Base-by-base conservation (phyloP, 305 asterid genomes). In the Fraxinus paxiana region DNA sequence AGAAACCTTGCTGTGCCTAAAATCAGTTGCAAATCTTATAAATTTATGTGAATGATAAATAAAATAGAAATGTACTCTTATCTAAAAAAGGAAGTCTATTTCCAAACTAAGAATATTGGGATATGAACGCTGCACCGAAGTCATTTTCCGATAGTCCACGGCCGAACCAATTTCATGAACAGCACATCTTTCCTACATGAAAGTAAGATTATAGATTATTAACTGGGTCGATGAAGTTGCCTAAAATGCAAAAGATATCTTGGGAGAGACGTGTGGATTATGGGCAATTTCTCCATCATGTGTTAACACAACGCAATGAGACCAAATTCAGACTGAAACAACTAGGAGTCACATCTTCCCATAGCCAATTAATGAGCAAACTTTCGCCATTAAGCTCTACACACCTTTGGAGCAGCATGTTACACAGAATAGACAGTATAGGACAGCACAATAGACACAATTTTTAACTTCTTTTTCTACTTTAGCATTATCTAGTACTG, bases 91-190 rank as follows among this genome's bases (percentile, higher is more conserved):
- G 26, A n/a, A 28, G 43, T 22, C 37, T 73, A 17, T 61, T 78
- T 4, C 80, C 59, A 76, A 30, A 30, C 37, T 78, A 37, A 24
- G 17, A 71, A 26, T 41, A 35, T 61, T 38, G 33, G 51, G 51
- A 73, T 37, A 5, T 28, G 81, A 59, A 61, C 73, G 83, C 75
- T 71, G 33, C 87, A 94, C 99, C 88, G 97, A 94, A 65, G 98
- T 92, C 95, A 90, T 75, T 88, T 90, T 96, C 28, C 99, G 90
- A 88, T 94, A 95, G 87, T 95, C 99, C 77, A 92, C 92, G 1
- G 97, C 83, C 41, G 98, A 94, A 75, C 99, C 98, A 33, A 95
- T 95, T 90, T 92, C 92, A 84, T 90, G 98, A 84, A 87, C 90
- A 15, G 91, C 91, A 73, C 99, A 94, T 87, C 97, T 91, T 88